Evolutionary conservation across 108 stramenopile species (phyloP), one percentile per base, ranked within the genome.

Genomic region (Craspedostauros australis): DNA sequence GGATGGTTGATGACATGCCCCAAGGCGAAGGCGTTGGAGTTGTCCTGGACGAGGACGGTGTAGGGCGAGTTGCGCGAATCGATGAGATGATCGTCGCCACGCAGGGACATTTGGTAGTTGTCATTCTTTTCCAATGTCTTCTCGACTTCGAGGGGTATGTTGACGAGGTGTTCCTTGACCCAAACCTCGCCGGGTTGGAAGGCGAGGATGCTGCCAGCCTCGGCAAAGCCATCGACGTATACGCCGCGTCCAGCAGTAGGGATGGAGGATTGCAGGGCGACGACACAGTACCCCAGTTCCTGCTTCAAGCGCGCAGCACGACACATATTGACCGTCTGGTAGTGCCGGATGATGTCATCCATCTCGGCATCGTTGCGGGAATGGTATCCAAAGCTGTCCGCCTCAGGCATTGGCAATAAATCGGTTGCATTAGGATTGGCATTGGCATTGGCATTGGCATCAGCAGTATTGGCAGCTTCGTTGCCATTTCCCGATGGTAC

Each of bases 1-100:
- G 90, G 85, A 57, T 92, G 90, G 59, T 92, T 92, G 26, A 79
- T 72, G 64, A 88, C 79, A 54, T 92, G 90, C 14, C 68, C 90
- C 38, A 86, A 6, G 4, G 90, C 86, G 73, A 73, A 84, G 23
- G 80, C 50, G 64, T 92, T 92, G 44, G 50, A 52, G 23, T 68
- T 46, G 14, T 53, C 41, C n/a, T 54, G 43, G 9, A 58, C 68
- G 30, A 83, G 43, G 2, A 88, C 90, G 19, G 84, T 92, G 39
- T 88, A 86, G 0, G 90, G 83, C 14, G 79, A 77, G 15, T 70
- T 52, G 38, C 90, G 45, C 6, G 79, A 86, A 64, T 92, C 90
- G 51, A 92, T 72, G 59, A 86, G 60, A 48, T 76, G 66, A 51
- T 92, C 84, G 61, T 92, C 90, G 39, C 77, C 71, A 46, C 90